Base-by-base conservation (phyloP, 345 rosid genomes). In the Gossypium thurberi region DNA sequence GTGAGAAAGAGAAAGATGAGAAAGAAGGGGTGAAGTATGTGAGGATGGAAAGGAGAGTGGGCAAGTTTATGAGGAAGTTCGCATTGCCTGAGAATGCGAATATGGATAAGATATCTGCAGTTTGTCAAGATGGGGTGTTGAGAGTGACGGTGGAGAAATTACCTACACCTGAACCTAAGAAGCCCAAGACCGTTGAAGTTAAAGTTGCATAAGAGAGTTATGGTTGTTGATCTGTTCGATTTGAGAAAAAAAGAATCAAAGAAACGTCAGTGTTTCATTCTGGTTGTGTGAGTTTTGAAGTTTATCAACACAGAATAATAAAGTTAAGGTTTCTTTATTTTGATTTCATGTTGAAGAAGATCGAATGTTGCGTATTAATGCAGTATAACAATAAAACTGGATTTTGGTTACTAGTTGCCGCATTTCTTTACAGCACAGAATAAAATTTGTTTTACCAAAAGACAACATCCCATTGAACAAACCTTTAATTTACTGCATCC, bases 131-230 rank as follows among this genome's bases (percentile, higher is more conserved):
- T 1, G 94, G 98, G 26, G 93, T 94, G 1, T 21, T 94, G 85
- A 87, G 82, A 0, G 94, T 94, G 0, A 90, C 94, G 0, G 89
- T 94, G 14, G 80, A 83, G 86, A 91, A 91, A 70, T 65, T 84
- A 73, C 94, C 98, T 0, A 94, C 98, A 3, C 96, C 98, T 3
- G 89, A 93, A 81, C 96, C 92, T 1, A 89, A 91, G 85, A 89
- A 84, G 74, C 84, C 90, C 0, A 87, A 83, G 84, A 91, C 86
- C 0, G 83, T 93, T n/a, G 82, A 87, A 67, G 98, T 91, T 8
- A 83, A 90, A 77, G 80, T 90, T 67, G 97, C 92, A 25, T 90
- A 78, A 87, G 6, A 12, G 8, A 18, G 7, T 3, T 57, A 26
- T 60, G 42, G 9, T 4, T 33, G 40, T 33, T 5, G 40, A 33